Evolutionary conservation across 108 stramenopile genomes (phyloP).

Genomic region (Chaetoceros tenuissimus): DNA sequence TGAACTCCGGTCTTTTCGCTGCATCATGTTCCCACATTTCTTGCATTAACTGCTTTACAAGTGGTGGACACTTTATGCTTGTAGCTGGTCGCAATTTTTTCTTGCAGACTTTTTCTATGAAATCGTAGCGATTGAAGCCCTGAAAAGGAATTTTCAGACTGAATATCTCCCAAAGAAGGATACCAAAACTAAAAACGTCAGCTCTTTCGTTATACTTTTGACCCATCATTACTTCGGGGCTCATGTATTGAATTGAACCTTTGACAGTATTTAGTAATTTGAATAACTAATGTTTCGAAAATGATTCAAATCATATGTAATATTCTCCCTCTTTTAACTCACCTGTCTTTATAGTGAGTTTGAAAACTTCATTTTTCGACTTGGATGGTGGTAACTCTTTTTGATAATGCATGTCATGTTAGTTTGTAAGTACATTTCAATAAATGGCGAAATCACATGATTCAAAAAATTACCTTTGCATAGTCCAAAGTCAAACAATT

Average conservation of each 20-base stretch:
- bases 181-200: constrained; percentile 32
- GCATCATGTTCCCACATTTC: constrained; percentile 1
- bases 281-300: too few species aligned
- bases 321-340: too few species aligned
- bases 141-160: constrained; percentile 27
- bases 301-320: too few species aligned
- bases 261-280: too few species aligned
- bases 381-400: constrained; percentile 19
- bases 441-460: too few species aligned
- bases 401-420: too few species aligned
- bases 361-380: constrained; percentile 31
- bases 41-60: neutral
- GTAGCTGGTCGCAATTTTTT: neutral
- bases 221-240: constrained; percentile 5
- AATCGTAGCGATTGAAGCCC: constrained; percentile 5
- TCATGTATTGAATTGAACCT: constrained; percentile 26
- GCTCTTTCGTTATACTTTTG: constrained; percentile 3
- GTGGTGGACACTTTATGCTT: neutral
- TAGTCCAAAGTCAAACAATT: constrained; percentile 32
- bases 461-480: too few species aligned
- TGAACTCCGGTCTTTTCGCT: neutral
- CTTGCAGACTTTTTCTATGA: neutral
- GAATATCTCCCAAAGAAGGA: constrained; percentile 37
- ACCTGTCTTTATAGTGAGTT: too few species aligned
- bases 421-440: too few species aligned